phyloP scores from a whole-genome alignment of 768 basidiomycete genomes.

The Leccinum longicurvipes region DNA sequence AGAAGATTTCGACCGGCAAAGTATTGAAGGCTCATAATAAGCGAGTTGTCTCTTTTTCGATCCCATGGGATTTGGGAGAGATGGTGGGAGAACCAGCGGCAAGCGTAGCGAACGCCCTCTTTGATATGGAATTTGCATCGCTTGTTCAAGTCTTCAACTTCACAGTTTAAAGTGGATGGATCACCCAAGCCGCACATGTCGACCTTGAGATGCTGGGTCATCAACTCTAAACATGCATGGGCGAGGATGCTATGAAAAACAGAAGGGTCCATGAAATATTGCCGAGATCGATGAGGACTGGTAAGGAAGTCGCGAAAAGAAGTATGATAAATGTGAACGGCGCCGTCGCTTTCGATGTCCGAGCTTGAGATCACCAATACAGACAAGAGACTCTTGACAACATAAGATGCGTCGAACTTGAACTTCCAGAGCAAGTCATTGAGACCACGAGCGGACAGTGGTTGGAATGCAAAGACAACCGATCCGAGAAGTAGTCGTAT shows the following conservation, averaged over 20 bases:
- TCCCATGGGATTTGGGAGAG: conserved; percentile 11
- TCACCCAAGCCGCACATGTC: conserved; percentile 16
- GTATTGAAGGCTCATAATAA: conserved; percentile 7
- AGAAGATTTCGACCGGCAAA: conserved; percentile 10
- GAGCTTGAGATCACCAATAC: conserved; percentile 13
- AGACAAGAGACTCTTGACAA: conserved; percentile 13
- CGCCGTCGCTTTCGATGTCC: conserved; percentile 1
- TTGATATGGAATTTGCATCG: conserved; percentile 11
- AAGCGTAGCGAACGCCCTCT: conserved; percentile 18
- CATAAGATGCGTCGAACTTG: conserved; percentile 6
- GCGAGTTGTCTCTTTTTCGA: neutral
- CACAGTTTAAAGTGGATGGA: conserved; percentile 9
- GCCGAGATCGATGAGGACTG: conserved; percentile 9
- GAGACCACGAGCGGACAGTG: conserved; percentile 14
- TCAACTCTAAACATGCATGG: conserved; percentile 13
- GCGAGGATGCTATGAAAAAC: conserved; percentile 13
- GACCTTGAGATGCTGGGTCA: conserved; percentile 11
- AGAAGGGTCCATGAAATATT: conserved; percentile 12
- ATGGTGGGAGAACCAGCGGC: conserved; percentile 20
- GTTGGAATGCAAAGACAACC: conserved; percentile 12
- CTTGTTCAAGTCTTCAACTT: conserved; percentile 11
- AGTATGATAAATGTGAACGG: conserved; percentile 19
- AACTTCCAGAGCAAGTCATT: conserved; percentile 7
- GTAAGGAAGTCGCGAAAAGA: conserved; percentile 23
- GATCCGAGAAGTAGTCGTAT: conserved; percentile 9